Conservation (phyloP, 345 rosid genomes). For the Boechera retrofracta region DNA sequence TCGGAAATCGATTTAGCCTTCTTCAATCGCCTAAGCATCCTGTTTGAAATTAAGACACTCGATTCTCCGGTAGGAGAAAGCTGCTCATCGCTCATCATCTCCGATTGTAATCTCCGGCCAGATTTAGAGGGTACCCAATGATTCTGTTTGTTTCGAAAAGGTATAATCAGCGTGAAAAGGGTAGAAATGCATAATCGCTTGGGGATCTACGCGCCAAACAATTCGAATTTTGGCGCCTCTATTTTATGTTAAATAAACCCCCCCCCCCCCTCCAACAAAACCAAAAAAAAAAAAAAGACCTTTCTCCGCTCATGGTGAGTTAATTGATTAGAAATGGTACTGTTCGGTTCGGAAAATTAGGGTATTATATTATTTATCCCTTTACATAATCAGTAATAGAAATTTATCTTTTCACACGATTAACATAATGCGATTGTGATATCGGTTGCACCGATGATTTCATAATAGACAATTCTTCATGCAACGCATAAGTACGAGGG, state of each 20-base stretch:
- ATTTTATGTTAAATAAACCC: neutral
- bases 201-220: slow-evolving; percentile 48
- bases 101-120: slow-evolving; percentile 14
- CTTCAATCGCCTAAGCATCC: slow-evolving; percentile 77
- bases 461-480: too few species aligned
- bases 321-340: too few species aligned
- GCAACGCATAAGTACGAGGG: too few species aligned
- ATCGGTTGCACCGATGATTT: too few species aligned
- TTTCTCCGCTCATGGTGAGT: neutral
- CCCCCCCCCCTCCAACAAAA: too few species aligned
- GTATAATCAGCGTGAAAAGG: neutral
- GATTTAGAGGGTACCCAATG: neutral
- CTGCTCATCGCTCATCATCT: slow-evolving; percentile 59
- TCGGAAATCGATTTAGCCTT: slow-evolving; percentile 45
- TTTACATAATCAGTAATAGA: too few species aligned
- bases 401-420: too few species aligned
- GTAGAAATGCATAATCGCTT: neutral
- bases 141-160: slow-evolving; percentile 8
- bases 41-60: slow-evolving; percentile 51
- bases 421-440: too few species aligned
- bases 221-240: slow-evolving; percentile 42
- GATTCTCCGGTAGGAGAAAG: slow-evolving; percentile 53
- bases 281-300: neutral
- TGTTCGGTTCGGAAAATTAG: too few species aligned
- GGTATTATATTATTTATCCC: too few species aligned